phyloP scores from a whole-genome alignment of 192 early-diverging fungal genomes.

The Podila verticillata region DNA sequence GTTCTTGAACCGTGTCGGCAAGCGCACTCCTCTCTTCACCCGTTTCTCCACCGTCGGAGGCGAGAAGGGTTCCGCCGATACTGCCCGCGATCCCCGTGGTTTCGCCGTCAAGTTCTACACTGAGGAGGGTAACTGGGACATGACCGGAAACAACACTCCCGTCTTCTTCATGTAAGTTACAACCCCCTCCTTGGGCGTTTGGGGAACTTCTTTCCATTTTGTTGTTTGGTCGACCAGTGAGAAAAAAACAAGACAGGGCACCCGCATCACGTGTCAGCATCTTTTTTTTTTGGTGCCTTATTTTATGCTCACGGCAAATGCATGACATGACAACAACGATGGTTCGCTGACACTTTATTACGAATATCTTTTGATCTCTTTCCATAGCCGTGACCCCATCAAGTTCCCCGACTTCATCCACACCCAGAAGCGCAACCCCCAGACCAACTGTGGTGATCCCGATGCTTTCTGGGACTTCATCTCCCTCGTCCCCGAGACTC shows the following conservation, averaged over 20 bases:
- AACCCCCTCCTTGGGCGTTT: too few species aligned
- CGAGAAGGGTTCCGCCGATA: constrained; percentile 70
- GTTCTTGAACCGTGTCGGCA: constrained; percentile 67
- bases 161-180: constrained; percentile 67
- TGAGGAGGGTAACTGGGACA: constrained; percentile 78
- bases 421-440: constrained; percentile 85
- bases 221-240: neutral
- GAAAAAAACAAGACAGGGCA: neutral
- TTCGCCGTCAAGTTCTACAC: constrained; percentile 82
- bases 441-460: constrained; percentile 74
- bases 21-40: constrained; percentile 73
- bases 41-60: constrained; percentile 76
- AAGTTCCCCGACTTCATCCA: constrained; percentile 90
- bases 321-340: too few species aligned
- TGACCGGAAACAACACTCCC: constrained; percentile 71
- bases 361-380: neutral
- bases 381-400: constrained; percentile 68
- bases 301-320: too few species aligned
- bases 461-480: constrained; percentile 86
- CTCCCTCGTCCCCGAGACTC: constrained; percentile 77
- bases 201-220: too few species aligned
- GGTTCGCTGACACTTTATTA: neutral
- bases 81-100: constrained; percentile 75
- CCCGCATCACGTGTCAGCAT: constrained; percentile 2
- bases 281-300: neutral